Base-by-base conservation (phyloP, 2,329 filamentous ascomycete genomes). In the Phaeosphaeriaceae sp. region DNA sequence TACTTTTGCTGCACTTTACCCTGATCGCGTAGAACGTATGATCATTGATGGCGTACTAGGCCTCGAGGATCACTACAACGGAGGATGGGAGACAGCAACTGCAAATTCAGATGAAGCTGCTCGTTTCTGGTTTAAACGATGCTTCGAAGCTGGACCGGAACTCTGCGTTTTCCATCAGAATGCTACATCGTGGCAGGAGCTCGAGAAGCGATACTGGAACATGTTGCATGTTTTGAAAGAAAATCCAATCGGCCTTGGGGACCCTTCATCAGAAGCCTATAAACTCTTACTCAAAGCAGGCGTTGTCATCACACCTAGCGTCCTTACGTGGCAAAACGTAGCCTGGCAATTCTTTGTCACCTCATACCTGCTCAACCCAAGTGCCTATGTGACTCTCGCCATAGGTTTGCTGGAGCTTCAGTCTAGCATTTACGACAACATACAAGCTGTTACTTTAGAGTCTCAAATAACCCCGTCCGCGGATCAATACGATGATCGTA, bases 51-150 rank as follows among this genome's bases (percentile, higher is more conserved):
- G 74, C 12, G 71, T 77, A 8, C 56, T 74, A 1, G 70, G 78
- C 37, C 58, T 67, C 3, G 66, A 71, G 21, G 81, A 84, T 55
- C 76, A 79, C 33, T 81, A 82, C 42, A 64, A 61, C 17, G 75
- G 74, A 1, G 34, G 37, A 1, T 63, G 52, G 54, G 42, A 50
- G 12, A 38, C 36, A 21, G 74, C 77, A 42, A 60, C 83, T 6
- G 72, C 72, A n/a, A 80, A 86, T 57, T 78, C 80, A 12, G 83
- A 87, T 62, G 74, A 77, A 42, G 77, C 81, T 5, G 76, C 84
- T 58, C 67, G 76, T 1, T 77, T 71, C 15, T 85, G 87, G 48
- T 83, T 81, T 58, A 68, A 73, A 15, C 76, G 78, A 33, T 87
- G 85, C 60, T 76, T 79, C 59, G 68, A 74, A 34, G 83, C 79